Evolutionary conservation across 169 alveolate genomes (phyloP), one percentile per base, ranked within the genome.

Genomic region (Prorocentrum cordatum): DNA sequence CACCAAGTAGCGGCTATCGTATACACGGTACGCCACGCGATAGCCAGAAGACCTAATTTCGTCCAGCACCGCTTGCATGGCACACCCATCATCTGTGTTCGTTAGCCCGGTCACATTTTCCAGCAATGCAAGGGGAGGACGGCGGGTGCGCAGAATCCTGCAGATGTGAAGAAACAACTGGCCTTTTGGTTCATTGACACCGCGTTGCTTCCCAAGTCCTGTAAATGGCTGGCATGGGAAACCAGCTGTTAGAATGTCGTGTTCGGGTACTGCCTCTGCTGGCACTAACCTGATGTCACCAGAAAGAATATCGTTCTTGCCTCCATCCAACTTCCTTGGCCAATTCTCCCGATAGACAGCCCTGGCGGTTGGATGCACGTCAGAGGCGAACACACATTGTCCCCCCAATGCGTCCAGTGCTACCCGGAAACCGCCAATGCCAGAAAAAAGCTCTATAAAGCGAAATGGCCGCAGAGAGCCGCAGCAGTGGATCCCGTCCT

Each of bases 401-500:
- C 71, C 71, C 24, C 71, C 71, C 36, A 62, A 26, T 12, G 71
- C 71, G 42, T 62, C 71, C 36, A 62, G 38, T 6, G 71, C 71
- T 14, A 62, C 16, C 33, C 71, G 71, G 38, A 62, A 62, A 31
- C 71, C 71, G 22, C 71, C 71, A 31, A 62, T 62, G 42, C 71
- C 71, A 26, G 71, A 31, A 29, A 62, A 62, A 10, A 62, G 38
- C 38, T 62, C 71, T 42, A 42, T 42, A 16, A 42, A 42, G 54
- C 54, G 16, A 16, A 42, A 42, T 9, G 54, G 54, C 16, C 54
- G 54, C n/a, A 42, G n/a, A n/a, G n/a, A n/a, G n/a, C n/a, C n/a
- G n/a, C n/a, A n/a, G n/a, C n/a, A n/a, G n/a, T n/a, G n/a, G n/a
- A n/a, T n/a, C n/a, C n/a, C n/a, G n/a, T n/a, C n/a, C n/a, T n/a